A percentile compares a stretch with the other conserved stretches of the same genome.
phyloP scores from a whole-genome alignment of 257 asterid genomes.

The Solanum acaule region DNA sequence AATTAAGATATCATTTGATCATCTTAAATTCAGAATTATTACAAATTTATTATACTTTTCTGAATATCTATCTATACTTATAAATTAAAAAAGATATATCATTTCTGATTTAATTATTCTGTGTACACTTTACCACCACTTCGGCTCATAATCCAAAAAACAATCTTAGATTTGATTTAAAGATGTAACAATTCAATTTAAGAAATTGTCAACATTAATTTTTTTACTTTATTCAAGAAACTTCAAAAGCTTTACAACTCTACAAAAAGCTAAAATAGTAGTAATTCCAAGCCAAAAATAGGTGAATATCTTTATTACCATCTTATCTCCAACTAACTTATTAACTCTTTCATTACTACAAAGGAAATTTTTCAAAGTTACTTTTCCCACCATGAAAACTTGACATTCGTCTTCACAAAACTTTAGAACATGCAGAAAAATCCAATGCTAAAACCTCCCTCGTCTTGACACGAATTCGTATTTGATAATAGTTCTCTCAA shows the following conservation, averaged over 20 bases:
- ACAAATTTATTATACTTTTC: background rate
- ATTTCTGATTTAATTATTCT: background rate
- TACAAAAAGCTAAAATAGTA: background rate
- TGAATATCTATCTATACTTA: background rate
- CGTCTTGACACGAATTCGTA: background rate
- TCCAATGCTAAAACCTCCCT: background rate
- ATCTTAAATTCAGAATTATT: no score
- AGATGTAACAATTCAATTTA: background rate
- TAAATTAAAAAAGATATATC: background rate
- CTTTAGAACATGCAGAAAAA: background rate
- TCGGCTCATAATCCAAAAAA: background rate
- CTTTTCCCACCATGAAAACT: background rate
- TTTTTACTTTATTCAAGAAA: background rate
- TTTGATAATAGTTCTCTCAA: background rate
- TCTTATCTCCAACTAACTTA: background rate
- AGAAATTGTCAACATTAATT: background rate
- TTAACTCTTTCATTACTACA: background rate
- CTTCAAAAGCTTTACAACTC: background rate
- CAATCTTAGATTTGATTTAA: background rate
- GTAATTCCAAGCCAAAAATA: background rate
- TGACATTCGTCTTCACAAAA: background rate
- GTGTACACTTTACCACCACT: background rate
- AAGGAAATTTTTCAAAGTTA: background rate
- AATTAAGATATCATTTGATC: background rate
- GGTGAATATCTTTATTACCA: background rate